A percentile compares a stretch with the other conserved stretches of the same genome.
Conservation (phyloP, 805 yeast species). For the Schizosaccharomyces octosporus region DNA sequence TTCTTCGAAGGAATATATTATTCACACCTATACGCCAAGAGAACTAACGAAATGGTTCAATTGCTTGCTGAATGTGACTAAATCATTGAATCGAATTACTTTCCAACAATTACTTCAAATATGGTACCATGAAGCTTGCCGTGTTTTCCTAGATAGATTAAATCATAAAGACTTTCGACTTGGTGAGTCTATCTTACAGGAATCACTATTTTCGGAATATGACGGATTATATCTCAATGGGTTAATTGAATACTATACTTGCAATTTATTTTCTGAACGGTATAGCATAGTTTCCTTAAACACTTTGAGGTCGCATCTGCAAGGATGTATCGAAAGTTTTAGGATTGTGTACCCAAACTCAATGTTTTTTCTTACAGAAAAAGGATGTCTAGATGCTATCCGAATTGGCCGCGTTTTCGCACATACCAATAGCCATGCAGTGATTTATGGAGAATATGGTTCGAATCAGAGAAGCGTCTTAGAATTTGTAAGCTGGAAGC, state of each 20-base stretch:
- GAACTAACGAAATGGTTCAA: neutral
- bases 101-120: neutral
- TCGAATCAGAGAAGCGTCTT: constrained; percentile 59
- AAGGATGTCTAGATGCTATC: constrained; percentile 20
- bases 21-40: neutral
- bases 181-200: neutral
- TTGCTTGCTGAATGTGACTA: neutral
- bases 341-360: too few relatives aligned
- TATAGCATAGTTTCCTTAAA: too few relatives aligned
- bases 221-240: constrained; percentile 26
- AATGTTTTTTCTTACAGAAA: too few relatives aligned
- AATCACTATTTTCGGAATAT: constrained; percentile 38
- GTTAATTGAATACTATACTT: too few relatives aligned
- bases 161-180: neutral
- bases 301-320: too few relatives aligned
- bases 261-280: too few relatives aligned
- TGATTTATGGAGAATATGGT: constrained; percentile 58
- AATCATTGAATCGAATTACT: neutral
- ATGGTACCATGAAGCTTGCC: neutral
- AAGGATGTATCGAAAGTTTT: too few relatives aligned
- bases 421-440: constrained; percentile 76
- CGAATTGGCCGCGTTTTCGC: constrained; percentile 59
- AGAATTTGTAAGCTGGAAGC: constrained; percentile 77
- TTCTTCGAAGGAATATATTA: too few relatives aligned
- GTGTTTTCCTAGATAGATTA: neutral